phyloP scores from a whole-genome alignment of 179 eudicot species.

The Amaranthus tricolor region DNA sequence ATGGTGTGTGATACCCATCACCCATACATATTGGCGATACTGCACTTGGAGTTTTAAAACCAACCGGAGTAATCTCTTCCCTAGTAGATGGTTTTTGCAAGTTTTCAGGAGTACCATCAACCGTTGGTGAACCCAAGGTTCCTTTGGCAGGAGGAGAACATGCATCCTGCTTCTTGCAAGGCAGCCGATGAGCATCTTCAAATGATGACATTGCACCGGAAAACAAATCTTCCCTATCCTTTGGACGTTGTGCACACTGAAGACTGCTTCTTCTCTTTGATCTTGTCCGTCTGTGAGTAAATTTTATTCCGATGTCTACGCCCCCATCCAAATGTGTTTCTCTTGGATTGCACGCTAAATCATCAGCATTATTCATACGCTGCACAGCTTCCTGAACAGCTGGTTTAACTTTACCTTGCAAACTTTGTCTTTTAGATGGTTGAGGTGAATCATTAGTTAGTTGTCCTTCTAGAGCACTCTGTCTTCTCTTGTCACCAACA shows the following conservation, averaged over 20 bases:
- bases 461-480: constrained; percentile 16
- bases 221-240: constrained; percentile 9
- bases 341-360: constrained; percentile 19
- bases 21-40: constrained; percentile 83
- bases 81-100: constrained; percentile 28
- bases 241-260: constrained; percentile 18
- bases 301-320: constrained; percentile 7
- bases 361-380: constrained; percentile 14
- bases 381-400: constrained; percentile 49
- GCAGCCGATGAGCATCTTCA: constrained; percentile 11
- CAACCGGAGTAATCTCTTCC: constrained; percentile 48
- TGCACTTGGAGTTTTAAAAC: constrained; percentile 42
- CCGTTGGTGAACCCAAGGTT: constrained; percentile 18
- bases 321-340: constrained; percentile 17
- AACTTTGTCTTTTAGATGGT: constrained; percentile 30
- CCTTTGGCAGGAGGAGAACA: constrained; percentile 28
- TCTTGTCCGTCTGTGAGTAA: constrained; percentile 32
- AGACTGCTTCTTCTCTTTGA: constrained; percentile 24
- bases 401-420: constrained; percentile 33
- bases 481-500: constrained; percentile 21
- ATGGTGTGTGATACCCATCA: constrained; percentile 60
- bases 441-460: constrained; percentile 3
- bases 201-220: constrained; percentile 5
- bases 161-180: constrained; percentile 24
- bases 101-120: constrained; percentile 39